A percentile compares a stretch with the other conserved stretches of the same genome.
These are phyloP conservation scores for Emmonsia crescens DNA, from an alignment of 2,329 filamentous ascomycete genomes.

Conservation along the genomic window DNA sequence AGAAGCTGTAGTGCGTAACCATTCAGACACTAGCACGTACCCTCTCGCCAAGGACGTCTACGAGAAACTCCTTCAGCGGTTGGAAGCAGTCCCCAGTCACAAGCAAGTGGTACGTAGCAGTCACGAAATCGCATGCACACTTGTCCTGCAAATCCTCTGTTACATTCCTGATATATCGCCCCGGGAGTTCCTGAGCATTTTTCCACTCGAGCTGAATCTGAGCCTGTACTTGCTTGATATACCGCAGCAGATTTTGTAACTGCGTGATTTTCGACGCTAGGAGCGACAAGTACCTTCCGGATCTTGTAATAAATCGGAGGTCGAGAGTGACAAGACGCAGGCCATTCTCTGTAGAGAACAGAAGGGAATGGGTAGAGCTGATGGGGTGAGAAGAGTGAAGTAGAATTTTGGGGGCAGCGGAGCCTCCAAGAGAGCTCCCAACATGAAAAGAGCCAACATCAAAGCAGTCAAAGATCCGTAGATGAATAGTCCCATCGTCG, in stretches of 20 bases:
- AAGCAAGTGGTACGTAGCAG: constrained; percentile 72
- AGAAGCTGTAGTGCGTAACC: background rate
- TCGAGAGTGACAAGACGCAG: constrained; percentile 65
- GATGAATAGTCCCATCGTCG: constrained; percentile 57
- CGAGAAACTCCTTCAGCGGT: constrained; percentile 73
- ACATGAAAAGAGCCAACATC: constrained; percentile 53
- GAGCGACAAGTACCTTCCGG: constrained; percentile 67
- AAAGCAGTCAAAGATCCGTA: constrained; percentile 79
- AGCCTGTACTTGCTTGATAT: constrained; percentile 67
- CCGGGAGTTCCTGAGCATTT: constrained; percentile 66
- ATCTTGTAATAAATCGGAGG: constrained; percentile 66
- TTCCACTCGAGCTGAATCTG: constrained; percentile 78
- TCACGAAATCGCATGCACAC: constrained; percentile 54
- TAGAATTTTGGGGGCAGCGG: constrained; percentile 32
- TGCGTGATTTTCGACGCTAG: constrained; percentile 80
- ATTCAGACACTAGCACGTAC: constrained; percentile 37
- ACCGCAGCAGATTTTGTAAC: constrained; percentile 74
- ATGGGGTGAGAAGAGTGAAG: constrained; percentile 61
- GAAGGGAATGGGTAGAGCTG: constrained; percentile 63
- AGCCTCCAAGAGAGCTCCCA: constrained; percentile 29
- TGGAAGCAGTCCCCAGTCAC: constrained; percentile 71
- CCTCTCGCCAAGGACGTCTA: constrained; percentile 69
- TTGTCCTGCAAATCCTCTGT: constrained; percentile 63
- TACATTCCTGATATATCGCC: constrained; percentile 65
- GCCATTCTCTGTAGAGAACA: constrained; percentile 38